A percentile compares a stretch with the other conserved stretches of the same genome.
These are phyloP conservation scores for Hymenoscyphus fructigenus DNA, from an alignment of 2,329 filamentous ascomycete genomes.

Conservation along the genomic window DNA sequence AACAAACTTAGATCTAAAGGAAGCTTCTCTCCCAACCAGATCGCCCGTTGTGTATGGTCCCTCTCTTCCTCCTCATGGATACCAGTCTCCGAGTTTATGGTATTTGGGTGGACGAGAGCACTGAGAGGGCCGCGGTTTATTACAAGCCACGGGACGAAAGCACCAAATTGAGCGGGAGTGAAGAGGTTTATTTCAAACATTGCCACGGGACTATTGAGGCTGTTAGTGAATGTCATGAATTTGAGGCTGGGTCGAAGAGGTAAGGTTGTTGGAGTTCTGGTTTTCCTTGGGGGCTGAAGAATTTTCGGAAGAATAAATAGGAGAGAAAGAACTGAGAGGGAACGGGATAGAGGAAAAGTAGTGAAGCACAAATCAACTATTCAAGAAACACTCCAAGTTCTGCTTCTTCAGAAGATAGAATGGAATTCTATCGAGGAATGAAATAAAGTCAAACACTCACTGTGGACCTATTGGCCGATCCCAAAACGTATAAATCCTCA, in stretches of 20 bases:
- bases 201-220: conserved; percentile 52
- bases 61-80: conserved; percentile 32
- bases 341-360: not conserved
- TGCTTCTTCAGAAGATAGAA: no score
- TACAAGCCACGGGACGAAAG: conserved; percentile 82
- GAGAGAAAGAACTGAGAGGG: not conserved
- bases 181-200: conserved; percentile 95
- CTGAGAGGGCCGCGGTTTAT: conserved; percentile 80
- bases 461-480: conserved; percentile 79
- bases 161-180: conserved; percentile 83
- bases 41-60: conserved; percentile 58
- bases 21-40: conserved; percentile 70
- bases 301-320: not conserved
- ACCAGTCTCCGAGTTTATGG: conserved; percentile 54
- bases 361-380: not conserved
- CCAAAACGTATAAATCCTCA: conserved; percentile 78
- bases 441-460: conserved; percentile 7
- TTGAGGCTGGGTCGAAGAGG: no score
- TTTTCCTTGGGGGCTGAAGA: not conserved
- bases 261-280: not conserved
- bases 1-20: conserved; percentile 54
- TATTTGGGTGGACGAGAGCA: conserved; percentile 81
- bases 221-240: conserved; percentile 4
- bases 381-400: not conserved
- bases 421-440: not conserved